Conservation (phyloP, 176 grass and related monocot genomes). For the Hyparrhenia diplandra region DNA sequence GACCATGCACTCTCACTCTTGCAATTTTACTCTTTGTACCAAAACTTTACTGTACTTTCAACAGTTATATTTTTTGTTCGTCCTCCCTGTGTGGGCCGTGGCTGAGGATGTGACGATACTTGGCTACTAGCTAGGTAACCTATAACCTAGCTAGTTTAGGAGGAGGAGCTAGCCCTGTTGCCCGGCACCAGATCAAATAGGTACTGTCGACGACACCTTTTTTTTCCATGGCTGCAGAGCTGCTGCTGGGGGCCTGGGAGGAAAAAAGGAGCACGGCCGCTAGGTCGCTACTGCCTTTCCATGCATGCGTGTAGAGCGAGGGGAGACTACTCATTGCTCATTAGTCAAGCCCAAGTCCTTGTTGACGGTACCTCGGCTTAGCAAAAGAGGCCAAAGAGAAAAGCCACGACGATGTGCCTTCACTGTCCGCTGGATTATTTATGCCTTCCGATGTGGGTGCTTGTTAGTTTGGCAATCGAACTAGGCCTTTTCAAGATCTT, state of each 20-base stretch:
- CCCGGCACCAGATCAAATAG: neutral
- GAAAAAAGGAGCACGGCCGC: neutral
- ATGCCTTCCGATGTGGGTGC: neutral
- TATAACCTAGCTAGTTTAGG: neutral
- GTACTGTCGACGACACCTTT: neutral
- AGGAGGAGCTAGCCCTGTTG: neutral
- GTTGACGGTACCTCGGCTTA: conserved; percentile 42
- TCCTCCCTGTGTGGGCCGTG: too few species aligned
- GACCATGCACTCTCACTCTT: too few species aligned
- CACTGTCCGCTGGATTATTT: too few species aligned
- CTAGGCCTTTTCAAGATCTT: neutral
- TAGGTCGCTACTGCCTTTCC: neutral
- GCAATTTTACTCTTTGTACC: too few species aligned
- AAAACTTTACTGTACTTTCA: too few species aligned
- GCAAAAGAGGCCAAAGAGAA: conserved; percentile 20
- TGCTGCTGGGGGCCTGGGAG: neutral
- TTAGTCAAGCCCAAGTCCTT: conserved; percentile 2
- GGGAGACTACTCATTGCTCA: conserved; percentile 11
- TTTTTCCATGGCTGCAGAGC: neutral
- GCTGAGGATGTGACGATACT: conserved; percentile 27
- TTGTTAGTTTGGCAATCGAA: neutral
- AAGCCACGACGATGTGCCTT: neutral
- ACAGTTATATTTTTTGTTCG: too few species aligned
- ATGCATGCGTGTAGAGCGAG: conserved; percentile 8
- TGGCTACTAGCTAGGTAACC: neutral